These are phyloP conservation scores for Fomitopsis pinicola DNA, from an alignment of 1,284 basidiomycete species.

Conservation along the genomic window DNA sequence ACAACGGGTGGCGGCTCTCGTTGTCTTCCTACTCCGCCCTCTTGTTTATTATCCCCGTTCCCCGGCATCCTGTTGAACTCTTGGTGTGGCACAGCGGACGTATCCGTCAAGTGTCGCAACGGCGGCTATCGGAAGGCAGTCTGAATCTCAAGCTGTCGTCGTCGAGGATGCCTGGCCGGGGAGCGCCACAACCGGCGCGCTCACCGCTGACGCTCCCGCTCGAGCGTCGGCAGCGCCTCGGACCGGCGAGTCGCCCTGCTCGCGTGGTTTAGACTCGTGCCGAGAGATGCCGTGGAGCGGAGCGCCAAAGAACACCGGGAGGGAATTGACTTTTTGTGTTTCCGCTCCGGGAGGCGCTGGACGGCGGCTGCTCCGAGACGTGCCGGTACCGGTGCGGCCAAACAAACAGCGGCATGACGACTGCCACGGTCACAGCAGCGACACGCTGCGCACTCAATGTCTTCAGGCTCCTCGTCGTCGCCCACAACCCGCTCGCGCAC, in stretches of 20 bases:
- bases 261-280: not conserved
- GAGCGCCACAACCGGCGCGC: not conserved
- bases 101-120: not conserved
- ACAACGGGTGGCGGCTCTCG: not conserved
- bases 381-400: slow-evolving; percentile 10
- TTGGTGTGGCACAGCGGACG: not conserved
- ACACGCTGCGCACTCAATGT: slow-evolving; percentile 22
- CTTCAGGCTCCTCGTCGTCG: slow-evolving; percentile 27
- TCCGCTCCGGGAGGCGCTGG: not conserved
- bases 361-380: not conserved
- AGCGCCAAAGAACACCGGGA: not conserved
- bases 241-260: not conserved
- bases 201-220: not conserved
- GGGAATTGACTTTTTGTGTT: not conserved
- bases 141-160: no score
- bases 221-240: not conserved
- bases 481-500: slow-evolving; percentile 83
- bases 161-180: not conserved
- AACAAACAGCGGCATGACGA: slow-evolving; percentile 25
- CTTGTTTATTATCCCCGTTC: not conserved
- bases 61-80: not conserved
- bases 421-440: slow-evolving; percentile 15
- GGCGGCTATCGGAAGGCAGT: no score
- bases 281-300: not conserved
- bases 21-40: not conserved